These are phyloP conservation scores for Alternaria longipes DNA, from an alignment of 2,329 filamentous ascomycete genomes.

Conservation along the genomic window DNA sequence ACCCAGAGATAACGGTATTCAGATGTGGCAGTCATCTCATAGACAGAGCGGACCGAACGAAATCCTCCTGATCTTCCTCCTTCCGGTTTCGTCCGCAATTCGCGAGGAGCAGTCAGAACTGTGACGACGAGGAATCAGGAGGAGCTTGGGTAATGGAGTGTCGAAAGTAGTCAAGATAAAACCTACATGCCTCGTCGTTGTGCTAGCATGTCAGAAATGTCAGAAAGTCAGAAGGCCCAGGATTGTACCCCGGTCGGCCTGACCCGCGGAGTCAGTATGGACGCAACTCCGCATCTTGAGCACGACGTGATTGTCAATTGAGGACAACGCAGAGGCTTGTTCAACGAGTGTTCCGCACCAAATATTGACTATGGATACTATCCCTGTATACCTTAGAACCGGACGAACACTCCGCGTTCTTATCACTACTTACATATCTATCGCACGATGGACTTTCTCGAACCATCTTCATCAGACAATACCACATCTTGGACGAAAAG, in stretches of 20 bases:
- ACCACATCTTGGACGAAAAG: not conserved
- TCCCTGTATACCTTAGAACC: not conserved
- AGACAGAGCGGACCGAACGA: too few species aligned
- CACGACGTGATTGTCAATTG: too few species aligned
- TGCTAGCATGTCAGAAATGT: constrained; percentile 6
- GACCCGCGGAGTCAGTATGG: not conserved
- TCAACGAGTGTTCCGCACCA: not conserved
- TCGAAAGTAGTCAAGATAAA: not conserved
- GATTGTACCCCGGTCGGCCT: not conserved
- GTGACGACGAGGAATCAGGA: not conserved
- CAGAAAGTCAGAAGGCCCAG: constrained; percentile 10
- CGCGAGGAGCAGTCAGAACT: not conserved
- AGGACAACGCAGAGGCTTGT: not conserved
- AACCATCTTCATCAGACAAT: not conserved
- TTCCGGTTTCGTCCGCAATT: not conserved
- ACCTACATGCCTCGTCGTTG: not conserved
- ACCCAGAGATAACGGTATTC: too few species aligned
- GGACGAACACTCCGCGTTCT: not conserved
- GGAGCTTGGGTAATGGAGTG: not conserved
- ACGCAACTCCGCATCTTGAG: not conserved
- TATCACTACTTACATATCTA: not conserved
- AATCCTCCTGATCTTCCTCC: not conserved
- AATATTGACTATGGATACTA: not conserved
- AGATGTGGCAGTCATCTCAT: too few species aligned
- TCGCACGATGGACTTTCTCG: fast-evolving